These are phyloP conservation scores for Cladophialophora bantiana DNA, from an alignment of 2,329 filamentous ascomycete species.

Conservation along the genomic window DNA sequence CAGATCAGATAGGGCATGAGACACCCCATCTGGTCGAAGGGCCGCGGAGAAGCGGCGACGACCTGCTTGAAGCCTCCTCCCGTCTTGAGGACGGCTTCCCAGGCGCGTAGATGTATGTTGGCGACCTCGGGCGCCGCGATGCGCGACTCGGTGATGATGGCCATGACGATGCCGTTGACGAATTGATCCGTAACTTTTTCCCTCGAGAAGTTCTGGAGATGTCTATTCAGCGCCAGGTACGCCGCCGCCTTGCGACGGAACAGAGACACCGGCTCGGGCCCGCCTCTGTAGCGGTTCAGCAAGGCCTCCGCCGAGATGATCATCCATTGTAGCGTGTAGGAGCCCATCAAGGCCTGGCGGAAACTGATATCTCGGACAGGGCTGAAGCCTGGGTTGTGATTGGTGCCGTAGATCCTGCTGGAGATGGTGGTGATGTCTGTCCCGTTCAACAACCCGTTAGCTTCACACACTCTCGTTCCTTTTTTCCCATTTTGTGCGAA, in stretches of 20 bases:
- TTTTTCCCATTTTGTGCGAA: too few relatives aligned
- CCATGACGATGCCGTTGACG: conserved; percentile 9
- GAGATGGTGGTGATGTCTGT: background rate
- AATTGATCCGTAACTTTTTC: conserved; percentile 1
- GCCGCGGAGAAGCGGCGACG: background rate
- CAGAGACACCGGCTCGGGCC: background rate
- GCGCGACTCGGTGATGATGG: conserved; percentile 5
- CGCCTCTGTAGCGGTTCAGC: background rate
- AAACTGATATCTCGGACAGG: conserved; percentile 6
- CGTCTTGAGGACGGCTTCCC: background rate
- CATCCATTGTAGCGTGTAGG: conserved; percentile 5
- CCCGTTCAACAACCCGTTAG: background rate
- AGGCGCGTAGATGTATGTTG: conserved; percentile 1
- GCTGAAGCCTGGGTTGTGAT: background rate
- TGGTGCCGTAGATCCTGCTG: background rate
- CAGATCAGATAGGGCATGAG: conserved; percentile 2
- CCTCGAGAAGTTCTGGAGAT: background rate
- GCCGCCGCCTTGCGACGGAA: conserved; percentile 2
- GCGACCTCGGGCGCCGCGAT: background rate
- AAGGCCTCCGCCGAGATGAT: background rate
- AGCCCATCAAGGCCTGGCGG: background rate
- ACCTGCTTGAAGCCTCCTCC: background rate
- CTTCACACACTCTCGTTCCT: background rate
- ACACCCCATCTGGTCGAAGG: background rate
- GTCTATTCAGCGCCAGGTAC: background rate